Conservation (phyloP, 441 rosid species). For the Gossypium lobatum region DNA sequence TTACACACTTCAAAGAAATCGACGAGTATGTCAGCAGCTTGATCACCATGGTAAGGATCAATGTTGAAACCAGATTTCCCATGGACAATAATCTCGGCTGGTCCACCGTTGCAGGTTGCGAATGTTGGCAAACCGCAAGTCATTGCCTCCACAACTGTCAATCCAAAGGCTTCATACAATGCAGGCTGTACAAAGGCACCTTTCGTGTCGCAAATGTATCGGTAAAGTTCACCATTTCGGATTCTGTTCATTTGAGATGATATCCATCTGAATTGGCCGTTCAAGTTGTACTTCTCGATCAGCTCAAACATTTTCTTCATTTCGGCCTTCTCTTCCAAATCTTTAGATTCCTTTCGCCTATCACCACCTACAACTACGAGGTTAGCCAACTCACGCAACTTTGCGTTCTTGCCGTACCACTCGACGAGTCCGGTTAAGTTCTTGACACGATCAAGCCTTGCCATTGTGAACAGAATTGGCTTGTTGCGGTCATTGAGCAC, state of each 20-base stretch:
- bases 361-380: constrained; percentile 92
- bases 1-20: constrained; percentile 73
- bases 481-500: constrained; percentile 67
- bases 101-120: constrained; percentile 91
- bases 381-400: constrained; percentile 64
- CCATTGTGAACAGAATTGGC: constrained; percentile 93
- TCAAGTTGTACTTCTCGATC: constrained; percentile 63
- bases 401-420: constrained; percentile 79
- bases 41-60: constrained; percentile 88
- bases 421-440: constrained; percentile 82
- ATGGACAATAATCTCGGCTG: constrained; percentile 48
- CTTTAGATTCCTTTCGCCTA: constrained; percentile 74
- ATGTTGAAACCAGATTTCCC: constrained; percentile 72
- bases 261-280: constrained; percentile 91
- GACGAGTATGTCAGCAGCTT: constrained; percentile 69
- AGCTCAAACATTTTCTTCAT: constrained; percentile 74
- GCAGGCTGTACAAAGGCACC: constrained; percentile 83
- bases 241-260: constrained; percentile 83
- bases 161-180: constrained; percentile 65
- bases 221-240: constrained; percentile 69
- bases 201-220: constrained; percentile 56
- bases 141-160: constrained; percentile 44
- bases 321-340: constrained; percentile 76
- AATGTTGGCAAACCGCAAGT: constrained; percentile 21
- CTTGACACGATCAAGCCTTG: constrained; percentile 92